Evolutionary conservation across 306 rosid genomes (phyloP).

Genomic region (barrel medic (Medicago truncatula)): DNA sequence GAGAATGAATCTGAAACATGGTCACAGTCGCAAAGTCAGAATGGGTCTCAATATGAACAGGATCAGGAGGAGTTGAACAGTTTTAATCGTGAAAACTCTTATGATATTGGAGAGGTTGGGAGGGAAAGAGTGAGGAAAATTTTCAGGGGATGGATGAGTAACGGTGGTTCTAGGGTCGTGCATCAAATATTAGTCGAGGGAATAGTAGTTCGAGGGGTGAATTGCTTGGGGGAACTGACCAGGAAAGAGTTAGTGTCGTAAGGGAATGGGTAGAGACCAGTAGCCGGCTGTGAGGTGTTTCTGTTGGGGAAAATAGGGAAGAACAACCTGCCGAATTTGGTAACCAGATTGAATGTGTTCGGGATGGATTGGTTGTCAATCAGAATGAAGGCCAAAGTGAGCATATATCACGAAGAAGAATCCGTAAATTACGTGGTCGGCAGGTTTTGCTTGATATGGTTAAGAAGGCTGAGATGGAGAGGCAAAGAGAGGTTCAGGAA

Average conservation of each 20-base stretch:
- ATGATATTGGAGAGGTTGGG: slow-evolving; percentile 77
- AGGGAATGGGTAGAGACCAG: slow-evolving; percentile 89
- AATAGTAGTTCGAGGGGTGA: slow-evolving; percentile 64
- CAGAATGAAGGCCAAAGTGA: slow-evolving; percentile 67
- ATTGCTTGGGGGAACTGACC: slow-evolving; percentile 86
- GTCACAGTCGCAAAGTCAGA: slow-evolving; percentile 74
- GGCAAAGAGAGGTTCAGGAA: slow-evolving; percentile 75
- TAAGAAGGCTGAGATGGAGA: slow-evolving; percentile 78
- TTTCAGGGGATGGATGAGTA: slow-evolving; percentile 90
- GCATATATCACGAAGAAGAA: slow-evolving; percentile 66
- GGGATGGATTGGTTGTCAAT: too few relatives aligned
- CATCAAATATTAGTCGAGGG: slow-evolving; percentile 56
- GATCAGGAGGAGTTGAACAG: slow-evolving; percentile 68
- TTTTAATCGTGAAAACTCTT: slow-evolving; percentile 62
- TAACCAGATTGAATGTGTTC: too few relatives aligned
- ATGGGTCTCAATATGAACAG: slow-evolving; percentile 68
- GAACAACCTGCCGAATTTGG: slow-evolving; percentile 68
- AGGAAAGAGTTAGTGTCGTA: slow-evolving; percentile 80
- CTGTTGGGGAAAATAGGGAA: slow-evolving; percentile 64
- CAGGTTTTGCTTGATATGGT: slow-evolving; percentile 94
- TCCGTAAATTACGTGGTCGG: slow-evolving; percentile 84
- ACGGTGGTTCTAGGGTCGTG: slow-evolving; percentile 64
- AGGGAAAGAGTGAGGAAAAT: slow-evolving; percentile 92
- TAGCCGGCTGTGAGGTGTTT: slow-evolving; percentile 67
- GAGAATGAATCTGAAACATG: slow-evolving; percentile 76